phyloP scores from a whole-genome alignment of 371 early-diverging fungal species.

The Smittium mucronatum region DNA sequence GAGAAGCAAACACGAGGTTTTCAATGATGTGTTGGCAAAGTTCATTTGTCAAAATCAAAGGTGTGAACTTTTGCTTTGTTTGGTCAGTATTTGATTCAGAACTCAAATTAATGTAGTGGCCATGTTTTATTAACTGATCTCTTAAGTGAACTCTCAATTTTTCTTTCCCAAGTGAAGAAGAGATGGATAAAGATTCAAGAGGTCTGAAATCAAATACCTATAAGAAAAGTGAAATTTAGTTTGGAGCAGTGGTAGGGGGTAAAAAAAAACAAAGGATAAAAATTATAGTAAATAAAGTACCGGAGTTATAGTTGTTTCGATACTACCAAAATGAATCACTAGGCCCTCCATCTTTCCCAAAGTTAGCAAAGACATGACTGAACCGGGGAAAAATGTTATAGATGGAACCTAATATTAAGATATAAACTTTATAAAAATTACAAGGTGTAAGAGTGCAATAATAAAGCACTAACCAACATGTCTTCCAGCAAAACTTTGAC shows the following conservation, averaged over 20 bases:
- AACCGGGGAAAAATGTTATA: conserved; percentile 63
- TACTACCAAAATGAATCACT: conserved; percentile 69
- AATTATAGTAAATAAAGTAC: conserved; percentile 36
- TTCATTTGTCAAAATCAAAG: conserved; percentile 34
- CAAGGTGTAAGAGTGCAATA: background rate
- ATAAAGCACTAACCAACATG: conserved; percentile 29
- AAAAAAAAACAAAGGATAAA: no score
- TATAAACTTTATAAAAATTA: background rate
- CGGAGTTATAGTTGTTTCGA: conserved; percentile 63
- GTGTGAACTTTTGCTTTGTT: conserved; percentile 7
- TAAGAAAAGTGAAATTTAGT: conserved; percentile 22
- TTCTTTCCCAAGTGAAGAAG: conserved; percentile 61
- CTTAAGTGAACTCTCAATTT: conserved; percentile 45
- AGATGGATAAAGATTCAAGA: conserved; percentile 46
- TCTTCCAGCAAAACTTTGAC: conserved; percentile 60
- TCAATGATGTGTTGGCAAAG: conserved; percentile 60
- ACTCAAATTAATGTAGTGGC: background rate
- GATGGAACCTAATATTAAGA: conserved; percentile 49
- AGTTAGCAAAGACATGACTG: conserved; percentile 61
- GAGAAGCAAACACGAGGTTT: conserved; percentile 52
- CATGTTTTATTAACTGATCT: conserved; percentile 35
- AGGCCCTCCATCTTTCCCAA: conserved; percentile 66
- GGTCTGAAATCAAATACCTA: conserved; percentile 59
- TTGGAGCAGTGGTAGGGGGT: background rate
- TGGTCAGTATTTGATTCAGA: background rate